Evolutionary conservation across 108 stramenopile genomes (phyloP).

Genomic region (Schizochytrium sp.): DNA sequence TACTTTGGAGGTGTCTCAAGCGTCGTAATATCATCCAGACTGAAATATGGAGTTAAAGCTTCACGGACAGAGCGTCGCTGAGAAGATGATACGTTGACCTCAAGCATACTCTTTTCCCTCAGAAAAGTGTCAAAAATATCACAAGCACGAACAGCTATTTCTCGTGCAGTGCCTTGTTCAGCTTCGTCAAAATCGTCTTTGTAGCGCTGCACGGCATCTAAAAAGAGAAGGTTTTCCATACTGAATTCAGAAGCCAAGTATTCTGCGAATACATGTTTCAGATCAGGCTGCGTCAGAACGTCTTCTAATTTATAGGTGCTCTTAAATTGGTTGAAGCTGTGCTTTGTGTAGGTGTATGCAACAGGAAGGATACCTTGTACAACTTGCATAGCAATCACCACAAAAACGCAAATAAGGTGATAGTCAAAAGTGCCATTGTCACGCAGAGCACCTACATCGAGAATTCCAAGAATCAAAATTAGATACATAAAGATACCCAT

Average conservation of each 20-base stretch:
- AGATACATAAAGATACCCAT: not conserved
- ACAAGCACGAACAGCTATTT: not conserved
- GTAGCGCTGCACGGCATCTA: conserved; percentile 53
- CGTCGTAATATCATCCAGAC: not conserved
- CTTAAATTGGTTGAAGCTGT: not conserved
- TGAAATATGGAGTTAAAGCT: not conserved
- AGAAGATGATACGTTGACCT: conserved; percentile 16
- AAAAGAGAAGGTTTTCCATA: conserved; percentile 56
- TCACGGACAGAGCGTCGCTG: not conserved
- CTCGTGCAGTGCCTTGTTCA: not conserved
- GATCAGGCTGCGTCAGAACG: not conserved
- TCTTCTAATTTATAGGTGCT: not conserved
- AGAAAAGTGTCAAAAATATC: conserved; percentile 8
- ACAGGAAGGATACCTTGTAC: not conserved
- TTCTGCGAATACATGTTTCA: conserved; percentile 8
- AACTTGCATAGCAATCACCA: not conserved
- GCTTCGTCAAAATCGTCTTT: not conserved
- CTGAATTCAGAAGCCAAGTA: conserved; percentile 36
- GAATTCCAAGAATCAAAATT: not conserved
- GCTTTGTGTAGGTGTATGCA: not conserved
- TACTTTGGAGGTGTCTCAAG: not conserved
- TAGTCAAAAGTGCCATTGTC: not conserved
- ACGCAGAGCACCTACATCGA: conserved; percentile 13
- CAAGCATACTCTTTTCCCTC: not conserved
- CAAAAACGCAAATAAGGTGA: not conserved